These are phyloP conservation scores for Neoascochyta sp. DNA, from an alignment of 2,329 filamentous ascomycete species.

Conservation along the genomic window DNA sequence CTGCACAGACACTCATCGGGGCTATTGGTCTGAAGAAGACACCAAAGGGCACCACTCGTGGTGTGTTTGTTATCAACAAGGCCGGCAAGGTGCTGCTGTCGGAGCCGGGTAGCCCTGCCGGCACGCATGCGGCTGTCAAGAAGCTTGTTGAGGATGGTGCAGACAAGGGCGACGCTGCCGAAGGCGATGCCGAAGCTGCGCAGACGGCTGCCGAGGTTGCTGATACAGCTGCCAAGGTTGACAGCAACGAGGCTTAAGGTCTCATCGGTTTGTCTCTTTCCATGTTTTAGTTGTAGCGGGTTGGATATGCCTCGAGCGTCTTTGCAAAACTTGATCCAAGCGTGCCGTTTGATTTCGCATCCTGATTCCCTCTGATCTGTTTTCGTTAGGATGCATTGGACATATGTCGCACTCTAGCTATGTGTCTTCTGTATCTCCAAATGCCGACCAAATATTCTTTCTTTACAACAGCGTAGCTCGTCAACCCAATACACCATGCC, in stretches of 20 bases:
- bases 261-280: too few species aligned
- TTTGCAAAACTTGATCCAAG: too few species aligned
- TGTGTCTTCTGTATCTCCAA: too few species aligned
- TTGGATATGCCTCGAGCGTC: too few species aligned
- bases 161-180: slow-evolving; percentile 22
- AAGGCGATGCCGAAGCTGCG: slow-evolving; percentile 28
- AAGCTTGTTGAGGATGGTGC: slow-evolving; percentile 60
- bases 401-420: too few species aligned
- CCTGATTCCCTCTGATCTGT: too few species aligned
- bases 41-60: slow-evolving; percentile 74
- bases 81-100: slow-evolving; percentile 72
- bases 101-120: slow-evolving; percentile 71
- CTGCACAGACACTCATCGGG: slow-evolving; percentile 66
- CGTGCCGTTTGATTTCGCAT: too few species aligned
- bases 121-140: slow-evolving; percentile 73
- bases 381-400: too few species aligned
- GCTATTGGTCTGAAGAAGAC: slow-evolving; percentile 89
- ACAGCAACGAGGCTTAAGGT: slow-evolving; percentile 21
- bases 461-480: too few species aligned
- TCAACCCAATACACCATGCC: too few species aligned
- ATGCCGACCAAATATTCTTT: too few species aligned
- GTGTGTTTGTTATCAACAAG: slow-evolving; percentile 85
- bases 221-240: slow-evolving; percentile 44
- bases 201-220: slow-evolving; percentile 46
- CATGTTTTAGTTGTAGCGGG: too few species aligned